Conservation (phyloP, 2,329 filamentous ascomycete species). For the Penicillium sp. region DNA sequence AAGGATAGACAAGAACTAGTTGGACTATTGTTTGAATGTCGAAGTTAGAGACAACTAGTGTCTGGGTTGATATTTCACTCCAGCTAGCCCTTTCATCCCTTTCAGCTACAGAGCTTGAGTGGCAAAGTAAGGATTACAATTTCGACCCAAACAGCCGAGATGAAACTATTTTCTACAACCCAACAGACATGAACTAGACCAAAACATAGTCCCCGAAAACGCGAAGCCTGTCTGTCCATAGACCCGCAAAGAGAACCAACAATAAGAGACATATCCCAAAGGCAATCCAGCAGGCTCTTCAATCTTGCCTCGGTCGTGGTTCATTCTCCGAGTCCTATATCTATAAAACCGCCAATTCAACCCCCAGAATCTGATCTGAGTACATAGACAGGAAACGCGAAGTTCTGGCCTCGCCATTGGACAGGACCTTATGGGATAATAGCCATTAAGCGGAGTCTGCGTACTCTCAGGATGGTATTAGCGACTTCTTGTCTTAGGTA, state of each 20-base stretch:
- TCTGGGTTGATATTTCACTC: background rate
- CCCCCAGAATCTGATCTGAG: background rate
- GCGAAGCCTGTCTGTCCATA: no score
- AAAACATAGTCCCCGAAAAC: background rate
- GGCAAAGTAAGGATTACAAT: no score
- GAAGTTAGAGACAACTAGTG: background rate
- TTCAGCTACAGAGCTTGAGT: no score
- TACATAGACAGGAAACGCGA: background rate
- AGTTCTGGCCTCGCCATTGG: background rate
- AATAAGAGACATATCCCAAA: no score
- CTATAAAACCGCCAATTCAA: background rate
- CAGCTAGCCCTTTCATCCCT: background rate
- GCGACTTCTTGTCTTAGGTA: background rate
- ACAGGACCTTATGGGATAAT: no score
- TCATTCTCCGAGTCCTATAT: background rate
- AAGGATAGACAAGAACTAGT: background rate
- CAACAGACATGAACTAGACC: background rate
- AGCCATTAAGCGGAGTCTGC: no score
- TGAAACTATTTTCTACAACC: no score
- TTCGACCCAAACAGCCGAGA: no score
- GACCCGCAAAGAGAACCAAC: no score
- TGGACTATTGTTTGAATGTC: background rate
- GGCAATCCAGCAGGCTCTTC: background rate
- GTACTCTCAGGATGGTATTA: background rate
- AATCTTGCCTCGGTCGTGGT: background rate